Evolutionary conservation across 2,329 filamentous ascomycete species (phyloP).

Genomic region (Colletotrichum godetiae): DNA sequence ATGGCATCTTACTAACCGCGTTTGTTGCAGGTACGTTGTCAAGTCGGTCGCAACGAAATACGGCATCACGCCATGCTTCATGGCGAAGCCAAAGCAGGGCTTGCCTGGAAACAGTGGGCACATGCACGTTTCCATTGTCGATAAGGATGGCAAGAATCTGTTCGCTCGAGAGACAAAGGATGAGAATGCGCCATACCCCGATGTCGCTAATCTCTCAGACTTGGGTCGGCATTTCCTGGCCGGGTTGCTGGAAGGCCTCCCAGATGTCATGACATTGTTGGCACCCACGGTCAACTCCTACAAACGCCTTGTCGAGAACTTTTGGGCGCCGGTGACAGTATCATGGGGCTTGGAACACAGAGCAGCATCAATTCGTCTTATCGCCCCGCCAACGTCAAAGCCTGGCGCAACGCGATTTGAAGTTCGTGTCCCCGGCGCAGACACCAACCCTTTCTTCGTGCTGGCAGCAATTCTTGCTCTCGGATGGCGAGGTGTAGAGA

Average conservation of each 20-base stretch:
- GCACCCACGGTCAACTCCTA: conserved; percentile 98
- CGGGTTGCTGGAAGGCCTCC: conserved; percentile 86
- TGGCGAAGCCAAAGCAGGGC: conserved; percentile 95
- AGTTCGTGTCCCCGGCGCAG: conserved; percentile 92
- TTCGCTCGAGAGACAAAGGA: conserved; percentile 78
- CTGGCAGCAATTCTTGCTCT: conserved; percentile 87
- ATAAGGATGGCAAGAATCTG: conserved; percentile 84
- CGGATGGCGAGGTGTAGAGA: conserved; percentile 92
- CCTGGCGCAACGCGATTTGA: conserved; percentile 91
- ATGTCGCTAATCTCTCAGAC: conserved; percentile 85
- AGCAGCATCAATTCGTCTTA: conserved; percentile 89
- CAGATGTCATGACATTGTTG: conserved; percentile 94
- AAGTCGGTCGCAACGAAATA: conserved; percentile 89
- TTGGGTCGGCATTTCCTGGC: conserved; percentile 93
- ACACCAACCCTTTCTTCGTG: conserved; percentile 89
- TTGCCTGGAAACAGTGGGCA: conserved; percentile 96
- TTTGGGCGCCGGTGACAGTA: conserved; percentile 98
- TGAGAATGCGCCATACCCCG: conserved; percentile 75
- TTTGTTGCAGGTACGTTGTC: conserved; percentile 74
- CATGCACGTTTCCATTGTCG: conserved; percentile 91
- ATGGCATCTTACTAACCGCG: not conserved
- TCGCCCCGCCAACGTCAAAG: conserved; percentile 87
- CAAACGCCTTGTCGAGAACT: conserved; percentile 98
- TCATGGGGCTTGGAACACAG: conserved; percentile 98
- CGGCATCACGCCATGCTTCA: conserved; percentile 96